These are phyloP conservation scores for Alternaria panax DNA, from an alignment of 2,329 filamentous ascomycete species.

Conservation along the genomic window DNA sequence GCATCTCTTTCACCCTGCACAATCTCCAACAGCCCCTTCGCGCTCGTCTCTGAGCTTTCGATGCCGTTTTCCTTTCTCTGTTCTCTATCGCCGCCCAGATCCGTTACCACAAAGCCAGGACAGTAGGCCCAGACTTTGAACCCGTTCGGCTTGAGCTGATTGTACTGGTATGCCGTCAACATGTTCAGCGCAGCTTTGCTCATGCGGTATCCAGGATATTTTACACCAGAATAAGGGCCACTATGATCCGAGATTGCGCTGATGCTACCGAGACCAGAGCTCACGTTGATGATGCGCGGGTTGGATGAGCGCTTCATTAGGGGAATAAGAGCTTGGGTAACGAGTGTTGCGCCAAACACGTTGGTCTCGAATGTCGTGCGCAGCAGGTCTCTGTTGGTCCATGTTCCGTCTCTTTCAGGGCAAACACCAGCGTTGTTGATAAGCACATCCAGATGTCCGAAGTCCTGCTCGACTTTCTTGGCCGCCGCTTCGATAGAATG, in stretches of 20 bases:
- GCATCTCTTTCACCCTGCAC: slow-evolving; percentile 41
- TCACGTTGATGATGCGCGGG: slow-evolving; percentile 48
- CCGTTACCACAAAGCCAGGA: slow-evolving; percentile 42
- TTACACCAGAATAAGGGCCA: slow-evolving; percentile 1
- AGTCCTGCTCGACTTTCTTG: slow-evolving; percentile 39
- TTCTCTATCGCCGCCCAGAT: slow-evolving; percentile 33
- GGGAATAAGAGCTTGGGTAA: slow-evolving; percentile 44
- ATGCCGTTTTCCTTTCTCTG: slow-evolving; percentile 17
- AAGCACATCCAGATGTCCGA: slow-evolving; percentile 72
- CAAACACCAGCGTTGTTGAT: slow-evolving; percentile 82
- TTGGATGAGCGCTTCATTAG: slow-evolving; percentile 43
- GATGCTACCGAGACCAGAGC: slow-evolving; percentile 45
- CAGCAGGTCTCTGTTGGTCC: slow-evolving; percentile 26
- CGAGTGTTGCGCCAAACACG: slow-evolving; percentile 44
- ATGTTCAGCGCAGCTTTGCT: slow-evolving; percentile 50
- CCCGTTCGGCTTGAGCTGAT: slow-evolving; percentile 41
- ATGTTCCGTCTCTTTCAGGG: slow-evolving; percentile 11
- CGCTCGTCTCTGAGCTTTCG: slow-evolving; percentile 44
- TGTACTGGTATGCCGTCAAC: slow-evolving; percentile 49
- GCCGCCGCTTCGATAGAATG: slow-evolving; percentile 45
- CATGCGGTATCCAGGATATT: slow-evolving; percentile 39
- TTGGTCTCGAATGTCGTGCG: slow-evolving; percentile 47
- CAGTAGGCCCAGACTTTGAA: slow-evolving; percentile 43
- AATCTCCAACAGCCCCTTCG: slow-evolving; percentile 41
- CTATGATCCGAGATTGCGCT: slow-evolving; percentile 25